Conservation (phyloP, 2,329 filamentous ascomycete species). For the Chaetoscypha palmicola region DNA sequence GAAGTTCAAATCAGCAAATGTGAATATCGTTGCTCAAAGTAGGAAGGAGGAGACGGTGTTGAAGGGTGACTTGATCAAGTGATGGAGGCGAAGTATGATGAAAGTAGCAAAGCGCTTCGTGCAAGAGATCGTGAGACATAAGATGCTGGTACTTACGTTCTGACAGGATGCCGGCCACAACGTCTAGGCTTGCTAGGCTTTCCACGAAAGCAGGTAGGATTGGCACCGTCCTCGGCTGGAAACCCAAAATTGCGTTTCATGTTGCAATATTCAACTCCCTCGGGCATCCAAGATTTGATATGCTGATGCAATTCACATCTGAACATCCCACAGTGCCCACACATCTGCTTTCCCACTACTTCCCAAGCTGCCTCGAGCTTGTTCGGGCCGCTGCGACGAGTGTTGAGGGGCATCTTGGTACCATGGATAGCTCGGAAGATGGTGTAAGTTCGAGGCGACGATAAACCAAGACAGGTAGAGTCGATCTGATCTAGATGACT, state of each 20-base stretch:
- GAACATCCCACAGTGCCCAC: constrained; percentile 53
- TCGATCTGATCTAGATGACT: constrained; percentile 59
- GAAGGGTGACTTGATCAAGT: too few species aligned
- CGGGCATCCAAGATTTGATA: constrained; percentile 52
- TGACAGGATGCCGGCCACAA: constrained; percentile 47
- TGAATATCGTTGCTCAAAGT: not conserved
- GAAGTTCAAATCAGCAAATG: not conserved
- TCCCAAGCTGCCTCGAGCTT: constrained; percentile 59
- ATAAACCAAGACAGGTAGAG: constrained; percentile 54
- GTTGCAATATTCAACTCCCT: constrained; percentile 51
- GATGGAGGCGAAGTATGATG: too few species aligned
- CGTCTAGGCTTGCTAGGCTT: constrained; percentile 51
- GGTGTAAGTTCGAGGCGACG: constrained; percentile 50
- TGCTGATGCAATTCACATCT: constrained; percentile 59
- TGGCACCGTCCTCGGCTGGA: constrained; percentile 40
- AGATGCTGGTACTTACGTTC: constrained; percentile 25
- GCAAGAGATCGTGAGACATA: too few species aligned
- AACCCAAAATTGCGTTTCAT: constrained; percentile 51
- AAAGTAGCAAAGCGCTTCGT: too few species aligned
- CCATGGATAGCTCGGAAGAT: constrained; percentile 49
- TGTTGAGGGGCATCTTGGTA: constrained; percentile 48
- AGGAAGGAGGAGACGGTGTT: too few species aligned
- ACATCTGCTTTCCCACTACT: constrained; percentile 53
- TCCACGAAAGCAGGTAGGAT: constrained; percentile 50
- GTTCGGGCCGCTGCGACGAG: constrained; percentile 53